These are phyloP conservation scores for Spergularia marina DNA, from an alignment of 148 eudicot genomes.

Conservation along the genomic window DNA sequence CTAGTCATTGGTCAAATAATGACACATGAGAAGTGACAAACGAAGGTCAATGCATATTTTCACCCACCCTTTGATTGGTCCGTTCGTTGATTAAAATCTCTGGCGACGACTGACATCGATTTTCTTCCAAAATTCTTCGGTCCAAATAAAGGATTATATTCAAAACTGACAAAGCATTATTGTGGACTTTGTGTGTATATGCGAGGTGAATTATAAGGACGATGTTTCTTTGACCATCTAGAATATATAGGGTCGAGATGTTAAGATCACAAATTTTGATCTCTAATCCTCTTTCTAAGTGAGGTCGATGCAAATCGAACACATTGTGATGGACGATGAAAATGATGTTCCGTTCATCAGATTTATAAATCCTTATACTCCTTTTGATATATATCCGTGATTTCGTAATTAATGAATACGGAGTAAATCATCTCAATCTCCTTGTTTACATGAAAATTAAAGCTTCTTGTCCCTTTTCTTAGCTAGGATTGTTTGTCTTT, in stretches of 20 bases:
- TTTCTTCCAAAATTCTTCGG: background rate
- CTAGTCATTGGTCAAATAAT: background rate
- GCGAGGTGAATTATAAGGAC: background rate
- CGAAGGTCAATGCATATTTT: background rate
- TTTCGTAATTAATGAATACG: too few relatives aligned
- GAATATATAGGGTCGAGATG: background rate
- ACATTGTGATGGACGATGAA: too few relatives aligned
- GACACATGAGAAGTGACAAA: background rate
- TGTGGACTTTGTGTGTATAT: background rate
- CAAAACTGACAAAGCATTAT: constrained; percentile 2
- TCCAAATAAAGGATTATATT: background rate
- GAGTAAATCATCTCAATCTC: too few relatives aligned
- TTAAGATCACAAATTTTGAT: background rate
- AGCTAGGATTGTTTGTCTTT: too few relatives aligned
- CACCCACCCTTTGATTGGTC: background rate
- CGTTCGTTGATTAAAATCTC: background rate
- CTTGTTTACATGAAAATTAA: too few relatives aligned
- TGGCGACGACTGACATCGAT: background rate
- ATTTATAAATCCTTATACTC: too few relatives aligned
- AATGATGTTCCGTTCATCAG: too few relatives aligned
- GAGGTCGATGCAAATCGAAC: too few relatives aligned
- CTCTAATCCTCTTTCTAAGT: background rate
- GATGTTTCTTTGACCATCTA: background rate
- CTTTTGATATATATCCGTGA: too few relatives aligned
- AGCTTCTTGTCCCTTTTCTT: too few relatives aligned